Evolutionary conservation across 1,284 basidiomycete species (phyloP).

Genomic region (Takashimella koratensis): DNA sequence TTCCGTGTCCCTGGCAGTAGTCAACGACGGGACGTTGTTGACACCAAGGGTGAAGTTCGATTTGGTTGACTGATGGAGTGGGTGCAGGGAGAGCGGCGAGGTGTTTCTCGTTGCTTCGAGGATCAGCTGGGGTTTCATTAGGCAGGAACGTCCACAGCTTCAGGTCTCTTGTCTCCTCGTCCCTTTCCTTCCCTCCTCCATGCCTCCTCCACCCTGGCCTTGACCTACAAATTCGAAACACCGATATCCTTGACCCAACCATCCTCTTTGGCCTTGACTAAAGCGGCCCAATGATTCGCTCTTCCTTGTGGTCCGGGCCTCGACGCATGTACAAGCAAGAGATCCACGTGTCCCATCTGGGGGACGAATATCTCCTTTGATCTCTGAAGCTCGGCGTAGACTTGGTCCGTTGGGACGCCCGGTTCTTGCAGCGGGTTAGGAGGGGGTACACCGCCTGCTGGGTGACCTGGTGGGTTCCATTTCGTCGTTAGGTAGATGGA

Average conservation of each 20-base stretch:
- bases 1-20: conserved; percentile 65
- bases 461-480: conserved; percentile 54
- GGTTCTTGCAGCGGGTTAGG: background rate
- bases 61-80: conserved; percentile 75
- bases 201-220: too few species aligned
- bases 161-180: too few species aligned
- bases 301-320: conserved; percentile 31
- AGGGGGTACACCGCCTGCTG: conserved; percentile 38
- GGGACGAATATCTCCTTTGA: conserved; percentile 21
- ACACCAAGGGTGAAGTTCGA: conserved; percentile 68
- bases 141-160: too few species aligned
- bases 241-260: conserved; percentile 69
- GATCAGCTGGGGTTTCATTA: too few species aligned
- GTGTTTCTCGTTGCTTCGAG: conserved; percentile 70
- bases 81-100: conserved; percentile 67
- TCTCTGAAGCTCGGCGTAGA: conserved; percentile 33
- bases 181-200: too few species aligned
- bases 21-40: conserved; percentile 73
- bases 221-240: conserved; percentile 68
- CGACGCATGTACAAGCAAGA: conserved; percentile 66
- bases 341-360: conserved; percentile 58
- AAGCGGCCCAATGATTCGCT: conserved; percentile 35
- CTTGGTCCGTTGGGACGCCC: conserved; percentile 33
- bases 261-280: conserved; percentile 50
- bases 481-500: conserved; percentile 57